These are phyloP conservation scores for Mycena sanguinolenta DNA, from an alignment of 768 basidiomycete species.

Conservation along the genomic window DNA sequence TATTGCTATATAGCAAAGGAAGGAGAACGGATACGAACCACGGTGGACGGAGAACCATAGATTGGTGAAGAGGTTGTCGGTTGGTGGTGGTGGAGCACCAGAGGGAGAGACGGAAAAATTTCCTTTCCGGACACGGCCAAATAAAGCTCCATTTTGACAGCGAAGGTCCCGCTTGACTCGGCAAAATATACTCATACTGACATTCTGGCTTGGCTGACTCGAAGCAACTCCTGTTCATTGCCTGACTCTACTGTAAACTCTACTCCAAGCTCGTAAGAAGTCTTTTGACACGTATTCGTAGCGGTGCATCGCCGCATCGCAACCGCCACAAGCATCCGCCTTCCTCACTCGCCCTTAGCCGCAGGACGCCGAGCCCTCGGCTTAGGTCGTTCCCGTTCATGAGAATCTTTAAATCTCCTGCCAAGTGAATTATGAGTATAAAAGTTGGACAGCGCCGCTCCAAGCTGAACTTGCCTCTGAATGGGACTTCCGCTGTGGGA, in stretches of 20 bases:
- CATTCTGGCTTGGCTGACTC: slow-evolving; percentile 23
- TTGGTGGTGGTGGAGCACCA: not conserved
- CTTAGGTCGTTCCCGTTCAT: slow-evolving; percentile 46
- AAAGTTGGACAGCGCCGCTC: slow-evolving; percentile 33
- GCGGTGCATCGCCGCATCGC: slow-evolving; percentile 61
- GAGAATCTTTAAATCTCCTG: slow-evolving; percentile 78
- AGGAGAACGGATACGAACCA: slow-evolving; percentile 25
- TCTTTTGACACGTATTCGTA: slow-evolving; percentile 59
- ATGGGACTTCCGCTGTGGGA: slow-evolving; percentile 68
- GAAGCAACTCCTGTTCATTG: slow-evolving; percentile 6
- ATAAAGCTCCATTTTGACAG: too few species aligned
- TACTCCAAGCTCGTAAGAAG: slow-evolving; percentile 25
- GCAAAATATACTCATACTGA: slow-evolving; percentile 13
- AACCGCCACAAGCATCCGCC: slow-evolving; percentile 81
- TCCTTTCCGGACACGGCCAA: not conserved
- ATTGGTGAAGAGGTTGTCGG: slow-evolving; percentile 1
- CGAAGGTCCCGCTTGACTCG: slow-evolving; percentile 10
- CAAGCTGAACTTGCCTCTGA: slow-evolving; percentile 61
- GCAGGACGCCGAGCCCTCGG: slow-evolving; percentile 55
- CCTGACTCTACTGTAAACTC: slow-evolving; percentile 11
- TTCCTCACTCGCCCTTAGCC: slow-evolving; percentile 75
- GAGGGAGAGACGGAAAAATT: not conserved
- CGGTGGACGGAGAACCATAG: slow-evolving; percentile 18
- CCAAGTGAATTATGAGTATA: slow-evolving; percentile 25
- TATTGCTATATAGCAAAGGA: slow-evolving; percentile 30